Percentiles rank a stretch among this genome's conserved stretches.
phyloP scores from a whole-genome alignment of 2,329 filamentous ascomycete genomes.

The Tolypocladium endophyticum region DNA sequence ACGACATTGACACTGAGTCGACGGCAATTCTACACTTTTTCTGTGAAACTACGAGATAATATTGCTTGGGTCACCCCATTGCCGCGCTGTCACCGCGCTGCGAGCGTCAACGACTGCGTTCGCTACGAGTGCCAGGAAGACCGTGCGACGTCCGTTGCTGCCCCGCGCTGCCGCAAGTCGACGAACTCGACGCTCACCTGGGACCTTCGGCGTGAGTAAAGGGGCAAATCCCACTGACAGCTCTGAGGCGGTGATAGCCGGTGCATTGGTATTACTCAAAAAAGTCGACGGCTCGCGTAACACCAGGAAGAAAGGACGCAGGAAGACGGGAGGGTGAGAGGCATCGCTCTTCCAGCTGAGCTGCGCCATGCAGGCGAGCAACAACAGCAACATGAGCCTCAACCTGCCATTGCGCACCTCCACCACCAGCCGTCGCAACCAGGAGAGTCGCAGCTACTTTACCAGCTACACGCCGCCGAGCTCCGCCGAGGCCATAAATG shows the following conservation, averaged over 20 bases:
- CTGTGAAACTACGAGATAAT: not conserved
- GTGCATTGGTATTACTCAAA: not conserved
- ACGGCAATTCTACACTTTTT: not conserved
- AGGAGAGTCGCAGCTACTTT: constrained; percentile 46
- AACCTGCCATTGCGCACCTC: constrained; percentile 38
- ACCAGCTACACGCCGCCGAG: constrained; percentile 43
- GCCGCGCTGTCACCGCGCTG: not conserved
- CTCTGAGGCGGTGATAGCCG: not conserved
- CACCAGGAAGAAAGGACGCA: not conserved
- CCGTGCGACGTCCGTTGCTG: not conserved
- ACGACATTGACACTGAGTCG: not conserved
- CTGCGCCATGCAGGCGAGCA: not conserved
- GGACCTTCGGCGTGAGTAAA: not conserved
- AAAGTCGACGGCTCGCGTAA: not conserved
- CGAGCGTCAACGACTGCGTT: not conserved
- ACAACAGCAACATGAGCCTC: constrained; percentile 32
- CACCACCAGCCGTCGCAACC: constrained; percentile 35
- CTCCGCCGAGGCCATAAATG: constrained; percentile 52
- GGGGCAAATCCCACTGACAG: not conserved
- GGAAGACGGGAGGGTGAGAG: not conserved
- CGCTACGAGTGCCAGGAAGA: not conserved
- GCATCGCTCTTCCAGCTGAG: not conserved
- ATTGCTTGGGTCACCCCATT: not conserved
- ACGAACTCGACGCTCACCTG: not conserved
- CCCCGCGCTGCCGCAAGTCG: not conserved